These are phyloP conservation scores for Athelia psychrophila DNA, from an alignment of 1,284 basidiomycete species.

Conservation along the genomic window DNA sequence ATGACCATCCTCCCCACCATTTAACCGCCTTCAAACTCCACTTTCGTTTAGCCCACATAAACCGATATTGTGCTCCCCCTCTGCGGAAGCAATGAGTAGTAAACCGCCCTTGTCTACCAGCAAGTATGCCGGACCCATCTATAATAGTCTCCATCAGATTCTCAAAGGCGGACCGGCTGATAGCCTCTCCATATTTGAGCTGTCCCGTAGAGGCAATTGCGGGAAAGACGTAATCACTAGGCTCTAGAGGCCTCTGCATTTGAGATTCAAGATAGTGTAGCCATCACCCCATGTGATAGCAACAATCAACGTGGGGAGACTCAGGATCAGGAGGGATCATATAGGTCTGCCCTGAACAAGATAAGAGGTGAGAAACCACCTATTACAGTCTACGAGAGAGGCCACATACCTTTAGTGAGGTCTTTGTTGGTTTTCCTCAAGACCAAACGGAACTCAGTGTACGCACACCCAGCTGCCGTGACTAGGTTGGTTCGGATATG, in stretches of 20 bases:
- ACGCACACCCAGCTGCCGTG: background rate
- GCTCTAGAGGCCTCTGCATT: slow-evolving; percentile 6
- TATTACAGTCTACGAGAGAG: too few relatives aligned
- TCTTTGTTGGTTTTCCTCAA: slow-evolving; percentile 21
- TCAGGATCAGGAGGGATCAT: slow-evolving; percentile 12
- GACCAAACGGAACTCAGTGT: slow-evolving; percentile 12
- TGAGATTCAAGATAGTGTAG: slow-evolving; percentile 8
- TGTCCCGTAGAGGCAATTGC: slow-evolving; percentile 12
- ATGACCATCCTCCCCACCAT: slow-evolving; percentile 21
- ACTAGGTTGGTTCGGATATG: slow-evolving; percentile 3
- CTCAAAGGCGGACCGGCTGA: slow-evolving; percentile 10
- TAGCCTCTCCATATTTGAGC: slow-evolving; percentile 12
- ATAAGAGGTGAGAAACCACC: too few relatives aligned
- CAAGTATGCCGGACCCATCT: slow-evolving; percentile 6
- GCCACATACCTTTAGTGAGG: slow-evolving; percentile 11
- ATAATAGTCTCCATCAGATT: slow-evolving; percentile 9
- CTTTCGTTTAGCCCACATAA: slow-evolving; percentile 14
- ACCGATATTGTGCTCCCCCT: slow-evolving; percentile 17
- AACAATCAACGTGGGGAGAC: slow-evolving; percentile 14
- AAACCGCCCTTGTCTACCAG: slow-evolving; percentile 11
- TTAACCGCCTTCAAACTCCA: slow-evolving; percentile 18
- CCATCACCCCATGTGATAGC: slow-evolving; percentile 12
- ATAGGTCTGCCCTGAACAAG: slow-evolving; percentile 16
- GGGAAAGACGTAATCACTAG: slow-evolving; percentile 10
- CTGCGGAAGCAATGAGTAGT: slow-evolving; percentile 19